Evolutionary conservation across 1,139 yeast genomes (phyloP).

Genomic region (Sugiyamaella japonica): DNA sequence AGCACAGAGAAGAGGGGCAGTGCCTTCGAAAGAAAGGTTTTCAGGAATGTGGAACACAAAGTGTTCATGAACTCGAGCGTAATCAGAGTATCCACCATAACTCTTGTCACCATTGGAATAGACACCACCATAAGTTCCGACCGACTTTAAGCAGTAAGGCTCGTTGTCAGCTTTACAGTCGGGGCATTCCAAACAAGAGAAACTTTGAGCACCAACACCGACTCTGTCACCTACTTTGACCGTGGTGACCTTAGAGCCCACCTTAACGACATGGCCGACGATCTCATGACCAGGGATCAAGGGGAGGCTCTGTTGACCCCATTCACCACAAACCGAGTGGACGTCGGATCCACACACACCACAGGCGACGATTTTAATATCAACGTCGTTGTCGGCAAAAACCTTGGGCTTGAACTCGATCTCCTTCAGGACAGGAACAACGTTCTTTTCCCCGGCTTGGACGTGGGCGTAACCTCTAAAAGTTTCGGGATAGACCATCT

Average conservation of each 20-base stretch:
- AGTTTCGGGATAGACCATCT: constrained; percentile 19
- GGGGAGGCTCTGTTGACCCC: constrained; percentile 40
- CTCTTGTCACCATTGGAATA: constrained; percentile 30
- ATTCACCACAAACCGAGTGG: constrained; percentile 48
- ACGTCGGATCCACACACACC: constrained; percentile 66
- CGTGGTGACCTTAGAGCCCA: constrained; percentile 58
- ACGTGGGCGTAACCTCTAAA: constrained; percentile 17
- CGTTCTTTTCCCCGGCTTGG: constrained; percentile 9
- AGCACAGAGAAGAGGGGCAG: constrained; percentile 67
- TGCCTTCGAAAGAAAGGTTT: constrained; percentile 34
- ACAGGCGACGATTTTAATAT: constrained; percentile 50
- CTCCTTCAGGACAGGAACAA: constrained; percentile 19
- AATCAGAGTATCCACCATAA: constrained; percentile 65
- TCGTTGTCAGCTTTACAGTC: constrained; percentile 20
- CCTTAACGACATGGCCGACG: constrained; percentile 64
- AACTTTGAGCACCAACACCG: constrained; percentile 56
- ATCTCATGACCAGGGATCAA: constrained; percentile 63
- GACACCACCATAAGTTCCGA: constrained; percentile 17
- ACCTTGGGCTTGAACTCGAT: constrained; percentile 17
- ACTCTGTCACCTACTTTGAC: constrained; percentile 39
- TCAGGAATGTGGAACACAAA: constrained; percentile 61
- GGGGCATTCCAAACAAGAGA: constrained; percentile 19
- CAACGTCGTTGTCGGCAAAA: constrained; percentile 39
- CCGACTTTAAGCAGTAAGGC: constrained; percentile 16
- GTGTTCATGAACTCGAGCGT: constrained; percentile 53